A percentile compares a stretch with the other conserved stretches of the same genome.
Evolutionary conservation across 805 yeast genomes (phyloP).

Genomic region (Pichia nakasei): DNA sequence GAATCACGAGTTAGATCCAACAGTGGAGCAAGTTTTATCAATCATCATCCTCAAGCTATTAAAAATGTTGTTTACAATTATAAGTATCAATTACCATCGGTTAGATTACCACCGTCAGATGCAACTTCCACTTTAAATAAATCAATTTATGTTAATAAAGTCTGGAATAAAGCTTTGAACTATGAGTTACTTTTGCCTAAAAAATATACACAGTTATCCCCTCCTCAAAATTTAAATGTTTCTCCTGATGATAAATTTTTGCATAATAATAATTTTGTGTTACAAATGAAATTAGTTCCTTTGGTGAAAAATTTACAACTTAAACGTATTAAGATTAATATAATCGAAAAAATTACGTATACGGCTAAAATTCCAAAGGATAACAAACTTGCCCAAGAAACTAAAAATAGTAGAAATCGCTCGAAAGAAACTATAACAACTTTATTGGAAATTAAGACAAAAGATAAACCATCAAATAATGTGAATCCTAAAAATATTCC

Average conservation of each 20-base stretch:
- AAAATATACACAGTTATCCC: slow-evolving; percentile 58
- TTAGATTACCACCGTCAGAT: slow-evolving; percentile 47
- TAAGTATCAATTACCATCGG: slow-evolving; percentile 35
- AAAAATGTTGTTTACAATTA: slow-evolving; percentile 26
- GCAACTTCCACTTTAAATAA: slow-evolving; percentile 55
- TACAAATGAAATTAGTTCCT: slow-evolving; percentile 61
- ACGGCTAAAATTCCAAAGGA: slow-evolving; percentile 15
- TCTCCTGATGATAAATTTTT: slow-evolving; percentile 4
- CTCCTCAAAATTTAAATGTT: slow-evolving; percentile 16
- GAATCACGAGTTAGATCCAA: slow-evolving; percentile 2
- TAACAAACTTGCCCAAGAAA: not conserved
- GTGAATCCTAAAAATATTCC: slow-evolving; percentile 6
- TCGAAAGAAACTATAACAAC: slow-evolving; percentile 46
- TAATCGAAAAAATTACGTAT: slow-evolving; percentile 59
- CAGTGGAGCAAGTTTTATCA: not conserved
- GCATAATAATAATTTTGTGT: slow-evolving; percentile 26
- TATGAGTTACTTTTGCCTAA: slow-evolving; percentile 66
- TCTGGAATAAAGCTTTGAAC: slow-evolving; percentile 64
- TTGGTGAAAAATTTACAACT: slow-evolving; percentile 51
- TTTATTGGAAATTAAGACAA: slow-evolving; percentile 57
- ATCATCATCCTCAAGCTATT: not conserved
- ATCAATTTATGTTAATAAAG: slow-evolving; percentile 66
- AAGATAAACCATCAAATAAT: slow-evolving; percentile 29
- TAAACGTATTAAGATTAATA: slow-evolving; percentile 56
- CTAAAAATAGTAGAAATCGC: slow-evolving; percentile 22